These are phyloP conservation scores for Ehretia macrophylla DNA, from an alignment of 257 asterid genomes.

Conservation along the genomic window DNA sequence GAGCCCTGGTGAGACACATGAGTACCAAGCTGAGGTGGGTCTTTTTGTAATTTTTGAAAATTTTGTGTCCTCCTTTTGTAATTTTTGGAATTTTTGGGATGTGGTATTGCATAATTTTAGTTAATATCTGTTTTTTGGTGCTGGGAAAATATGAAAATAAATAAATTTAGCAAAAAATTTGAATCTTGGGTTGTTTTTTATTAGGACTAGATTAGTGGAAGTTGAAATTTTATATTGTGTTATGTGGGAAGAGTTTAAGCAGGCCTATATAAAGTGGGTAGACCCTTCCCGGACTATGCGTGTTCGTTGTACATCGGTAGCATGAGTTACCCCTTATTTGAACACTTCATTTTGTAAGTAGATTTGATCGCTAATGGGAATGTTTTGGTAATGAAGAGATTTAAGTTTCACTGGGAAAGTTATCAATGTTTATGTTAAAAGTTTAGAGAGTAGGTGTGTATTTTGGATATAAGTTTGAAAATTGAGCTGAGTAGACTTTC, in stretches of 20 bases:
- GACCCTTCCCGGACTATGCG: too few species aligned
- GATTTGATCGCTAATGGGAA: too few species aligned
- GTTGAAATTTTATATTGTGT: not conserved
- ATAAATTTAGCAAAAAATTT: not conserved
- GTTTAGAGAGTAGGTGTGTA: not conserved
- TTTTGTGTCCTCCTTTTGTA: not conserved
- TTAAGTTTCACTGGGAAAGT: not conserved
- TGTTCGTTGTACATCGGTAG: too few species aligned
- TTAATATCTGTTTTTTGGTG: not conserved
- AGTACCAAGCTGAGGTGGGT: constrained; percentile 95
- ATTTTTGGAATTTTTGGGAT: not conserved
- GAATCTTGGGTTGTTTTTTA: constrained; percentile 1
- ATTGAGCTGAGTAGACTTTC: not conserved
- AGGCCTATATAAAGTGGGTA: too few species aligned
- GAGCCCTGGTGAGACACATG: constrained; percentile 59
- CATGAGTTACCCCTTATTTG: too few species aligned
- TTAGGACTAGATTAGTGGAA: too few species aligned
- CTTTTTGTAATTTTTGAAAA: not conserved
- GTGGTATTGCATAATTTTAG: too few species aligned
- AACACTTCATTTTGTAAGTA: too few species aligned
- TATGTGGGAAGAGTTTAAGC: not conserved
- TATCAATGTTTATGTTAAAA: too few species aligned
- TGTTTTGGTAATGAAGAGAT: constrained; percentile 1
- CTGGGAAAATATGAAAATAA: not conserved
- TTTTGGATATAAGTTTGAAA: not conserved